phyloP scores from a whole-genome alignment of 805 yeast genomes.

The Starmerella apis region DNA sequence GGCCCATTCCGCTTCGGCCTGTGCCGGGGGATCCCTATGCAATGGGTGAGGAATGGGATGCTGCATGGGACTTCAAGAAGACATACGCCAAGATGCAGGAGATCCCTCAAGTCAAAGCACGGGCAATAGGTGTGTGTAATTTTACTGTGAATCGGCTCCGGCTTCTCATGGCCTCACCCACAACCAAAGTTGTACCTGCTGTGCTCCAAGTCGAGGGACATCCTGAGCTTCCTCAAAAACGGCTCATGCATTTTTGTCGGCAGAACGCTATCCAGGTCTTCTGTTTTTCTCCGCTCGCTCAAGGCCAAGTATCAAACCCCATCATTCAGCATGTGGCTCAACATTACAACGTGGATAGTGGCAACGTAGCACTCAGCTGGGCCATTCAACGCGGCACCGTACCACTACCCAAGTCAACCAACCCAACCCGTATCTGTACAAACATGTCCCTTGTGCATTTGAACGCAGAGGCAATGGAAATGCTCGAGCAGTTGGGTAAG shows the following conservation, averaged over 20 bases:
- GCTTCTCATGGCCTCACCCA: constrained; percentile 35
- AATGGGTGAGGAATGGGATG: constrained; percentile 23
- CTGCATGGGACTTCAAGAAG: constrained; percentile 35
- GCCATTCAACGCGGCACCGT: constrained; percentile 52
- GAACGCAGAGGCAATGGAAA: constrained; percentile 36
- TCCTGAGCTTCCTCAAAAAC: constrained; percentile 59
- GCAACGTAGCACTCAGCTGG: constrained; percentile 53
- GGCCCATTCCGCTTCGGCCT: constrained; percentile 46
- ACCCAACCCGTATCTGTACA: constrained; percentile 45
- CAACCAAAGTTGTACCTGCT: constrained; percentile 49
- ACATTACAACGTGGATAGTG: constrained; percentile 44
- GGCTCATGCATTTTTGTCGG: constrained; percentile 44
- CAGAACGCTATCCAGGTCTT: constrained; percentile 46
- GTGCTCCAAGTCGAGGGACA: constrained; percentile 67
- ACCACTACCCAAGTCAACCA: constrained; percentile 60
- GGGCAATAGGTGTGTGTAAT: constrained; percentile 66
- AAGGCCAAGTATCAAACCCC: constrained; percentile 42
- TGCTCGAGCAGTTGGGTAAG: constrained; percentile 27
- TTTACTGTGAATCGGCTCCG: constrained; percentile 44
- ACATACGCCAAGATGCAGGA: constrained; percentile 59
- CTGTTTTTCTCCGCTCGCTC: constrained; percentile 71
- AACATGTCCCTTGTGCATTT: constrained; percentile 37
- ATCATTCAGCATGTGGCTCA: constrained; percentile 45
- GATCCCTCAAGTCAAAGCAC: constrained; percentile 42
- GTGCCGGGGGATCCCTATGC: constrained; percentile 24